Percentiles rank a stretch among this genome's conserved stretches.
These are phyloP conservation scores for Botryobasidium botryosum DNA, from an alignment of 768 basidiomycete species.

Conservation along the genomic window DNA sequence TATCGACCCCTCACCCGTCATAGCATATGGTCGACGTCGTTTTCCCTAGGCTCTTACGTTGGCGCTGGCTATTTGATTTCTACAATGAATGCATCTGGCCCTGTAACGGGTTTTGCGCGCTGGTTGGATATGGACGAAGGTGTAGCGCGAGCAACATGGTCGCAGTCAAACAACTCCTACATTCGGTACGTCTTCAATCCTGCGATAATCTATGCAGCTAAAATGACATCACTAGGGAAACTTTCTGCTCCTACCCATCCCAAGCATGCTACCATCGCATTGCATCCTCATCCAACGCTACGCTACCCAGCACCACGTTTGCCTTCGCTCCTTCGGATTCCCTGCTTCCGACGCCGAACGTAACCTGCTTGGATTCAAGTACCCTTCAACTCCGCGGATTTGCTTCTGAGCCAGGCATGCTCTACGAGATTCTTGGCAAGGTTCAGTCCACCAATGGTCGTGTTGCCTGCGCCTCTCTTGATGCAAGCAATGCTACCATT, in stretches of 20 bases:
- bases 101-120: slow-evolving; percentile 31
- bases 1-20: neutral
- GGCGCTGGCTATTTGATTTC: slow-evolving; percentile 46
- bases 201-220: neutral
- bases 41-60: slow-evolving; percentile 42
- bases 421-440: slow-evolving; percentile 46
- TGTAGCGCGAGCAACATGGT: slow-evolving; percentile 42
- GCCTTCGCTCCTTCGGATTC: slow-evolving; percentile 34
- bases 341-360: slow-evolving; percentile 33
- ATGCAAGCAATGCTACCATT: slow-evolving; percentile 32
- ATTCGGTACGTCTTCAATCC: slow-evolving; percentile 31
- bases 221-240: slow-evolving; percentile 21
- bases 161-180: slow-evolving; percentile 36
- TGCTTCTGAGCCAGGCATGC: slow-evolving; percentile 46
- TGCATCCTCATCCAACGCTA: slow-evolving; percentile 32
- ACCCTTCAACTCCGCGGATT: slow-evolving; percentile 31
- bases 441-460: slow-evolving; percentile 23
- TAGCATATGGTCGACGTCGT: neutral
- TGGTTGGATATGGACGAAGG: slow-evolving; percentile 57
- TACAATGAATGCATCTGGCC: slow-evolving; percentile 27
- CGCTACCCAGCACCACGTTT: neutral
- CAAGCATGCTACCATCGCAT: slow-evolving; percentile 46
- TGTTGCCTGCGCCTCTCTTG: slow-evolving; percentile 20
- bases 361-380: slow-evolving; percentile 35
- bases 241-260: slow-evolving; percentile 53